Percentiles rank a stretch among this genome's conserved stretches.
phyloP scores from a whole-genome alignment of 192 early-diverging fungal genomes.

The Dissophora globulifera region DNA sequence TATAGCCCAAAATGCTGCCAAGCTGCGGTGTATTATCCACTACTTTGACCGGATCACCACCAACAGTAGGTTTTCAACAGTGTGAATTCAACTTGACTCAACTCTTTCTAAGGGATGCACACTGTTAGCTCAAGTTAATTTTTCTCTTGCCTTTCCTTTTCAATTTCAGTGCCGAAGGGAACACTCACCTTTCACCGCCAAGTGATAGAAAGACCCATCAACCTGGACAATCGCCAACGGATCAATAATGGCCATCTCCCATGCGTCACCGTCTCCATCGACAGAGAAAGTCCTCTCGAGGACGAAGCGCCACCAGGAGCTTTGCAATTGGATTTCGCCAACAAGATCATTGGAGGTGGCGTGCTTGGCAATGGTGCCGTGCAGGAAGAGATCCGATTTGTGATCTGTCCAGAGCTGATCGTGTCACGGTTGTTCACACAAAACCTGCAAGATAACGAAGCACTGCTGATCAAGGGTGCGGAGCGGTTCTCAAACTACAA shows the following conservation, averaged over 20 bases:
- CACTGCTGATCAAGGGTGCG: constrained; percentile 42
- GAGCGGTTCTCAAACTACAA: constrained; percentile 48
- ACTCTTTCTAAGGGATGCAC: too few relatives aligned
- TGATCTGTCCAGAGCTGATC: constrained; percentile 45
- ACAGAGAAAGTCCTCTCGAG: constrained; percentile 33
- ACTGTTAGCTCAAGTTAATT: too few relatives aligned
- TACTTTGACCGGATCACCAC: constrained; percentile 44
- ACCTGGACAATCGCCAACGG: background rate
- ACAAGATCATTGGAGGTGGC: constrained; percentile 47
- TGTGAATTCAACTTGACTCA: too few relatives aligned
- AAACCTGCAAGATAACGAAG: constrained; percentile 28
- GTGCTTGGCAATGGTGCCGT: constrained; percentile 36
- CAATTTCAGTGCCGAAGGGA: constrained; percentile 34
- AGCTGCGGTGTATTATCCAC: constrained; percentile 44
- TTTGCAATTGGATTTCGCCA: constrained; percentile 43
- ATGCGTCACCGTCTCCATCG: constrained; percentile 17
- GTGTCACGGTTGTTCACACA: constrained; percentile 38
- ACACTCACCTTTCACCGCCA: constrained; percentile 41
- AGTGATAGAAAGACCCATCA: constrained; percentile 16
- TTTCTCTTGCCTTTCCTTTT: too few relatives aligned
- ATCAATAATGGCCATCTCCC: constrained; percentile 4
- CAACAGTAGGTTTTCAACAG: constrained; percentile 8
- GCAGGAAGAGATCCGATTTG: constrained; percentile 49
- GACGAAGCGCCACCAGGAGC: constrained; percentile 36
- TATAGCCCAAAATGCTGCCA: constrained; percentile 31